Evolutionary conservation across 495 filamentous ascomycete genomes (phyloP), one percentile per base, ranked within the genome.

Genomic region (Podospora didyma): DNA sequence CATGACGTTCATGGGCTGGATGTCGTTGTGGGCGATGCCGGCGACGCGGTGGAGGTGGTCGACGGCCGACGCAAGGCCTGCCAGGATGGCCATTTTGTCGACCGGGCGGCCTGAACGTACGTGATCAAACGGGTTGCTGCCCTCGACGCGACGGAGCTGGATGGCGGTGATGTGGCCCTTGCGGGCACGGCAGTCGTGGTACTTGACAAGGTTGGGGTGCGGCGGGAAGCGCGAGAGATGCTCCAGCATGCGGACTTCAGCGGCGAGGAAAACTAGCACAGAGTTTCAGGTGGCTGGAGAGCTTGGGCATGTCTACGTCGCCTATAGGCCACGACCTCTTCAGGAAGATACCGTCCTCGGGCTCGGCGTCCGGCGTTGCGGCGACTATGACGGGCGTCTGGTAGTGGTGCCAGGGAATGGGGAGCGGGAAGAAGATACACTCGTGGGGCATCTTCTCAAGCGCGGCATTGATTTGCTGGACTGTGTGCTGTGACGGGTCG

Each of bases 391-490:
- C 49, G 31, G 1, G n/a, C 0, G 49, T 51, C 1, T 22, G 20
- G n/a, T 16, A 16, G 49, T n/a, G 35, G 19, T 9, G 41, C 49
- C 49, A 51, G 11, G 49, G 49, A 21, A 51, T 22, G 1, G 49
- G 49, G 23, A 51, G 28, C 3, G 49, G 49, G 49, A 51, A 51
- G 49, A 51, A 51, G 31, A 51, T 51, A 34, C 49, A 34, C 31
- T 51, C 49, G 20, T 51, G 21, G 28, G 34, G n/a, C n/a, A 41
- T 11, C 34, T 41, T 1, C 17, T 51, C 17, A 1, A 51, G 49
- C 16, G 31, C 49, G 31, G 16, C 34, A 21, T 51, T 41, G 49
- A 51, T 51, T 51, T 51, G 49, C 49, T 51, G 31, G 49, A 51
- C 10, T 2, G 31, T 51, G 31, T 51, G 49, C 12, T 51, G 31